Evolutionary conservation across 2,329 filamentous ascomycete genomes (phyloP).

Genomic region (Pseudogymnoascus sp.): DNA sequence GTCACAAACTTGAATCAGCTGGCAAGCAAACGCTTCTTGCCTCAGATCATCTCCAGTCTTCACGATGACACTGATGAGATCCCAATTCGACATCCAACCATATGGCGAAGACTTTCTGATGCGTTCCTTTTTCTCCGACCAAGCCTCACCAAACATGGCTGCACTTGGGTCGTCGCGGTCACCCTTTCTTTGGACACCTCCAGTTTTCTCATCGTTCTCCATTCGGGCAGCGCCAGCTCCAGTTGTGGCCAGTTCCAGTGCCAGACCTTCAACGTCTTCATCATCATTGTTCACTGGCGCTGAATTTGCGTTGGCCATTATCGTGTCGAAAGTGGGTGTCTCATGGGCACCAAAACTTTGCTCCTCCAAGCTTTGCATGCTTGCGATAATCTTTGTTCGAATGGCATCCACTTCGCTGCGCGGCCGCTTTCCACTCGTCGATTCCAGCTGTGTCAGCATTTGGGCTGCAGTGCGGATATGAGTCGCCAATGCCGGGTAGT

Average conservation of each 20-base stretch:
- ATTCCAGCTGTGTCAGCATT: conserved; percentile 77
- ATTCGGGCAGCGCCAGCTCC: conserved; percentile 73
- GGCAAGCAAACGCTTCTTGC: conserved; percentile 80
- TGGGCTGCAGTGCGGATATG: conserved; percentile 84
- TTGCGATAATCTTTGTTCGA: conserved; percentile 78
- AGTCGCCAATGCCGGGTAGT: conserved; percentile 74
- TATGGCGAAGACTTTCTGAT: conserved; percentile 78
- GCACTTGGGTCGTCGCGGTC: conserved; percentile 81
- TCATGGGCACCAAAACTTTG: conserved; percentile 75
- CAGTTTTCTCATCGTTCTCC: conserved; percentile 85
- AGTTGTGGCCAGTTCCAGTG: conserved; percentile 44
- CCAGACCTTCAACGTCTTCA: conserved; percentile 45
- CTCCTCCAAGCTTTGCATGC: conserved; percentile 82
- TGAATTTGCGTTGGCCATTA: conserved; percentile 65
- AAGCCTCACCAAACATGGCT: conserved; percentile 79
- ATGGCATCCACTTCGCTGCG: conserved; percentile 76
- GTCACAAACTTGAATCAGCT: conserved; percentile 72
- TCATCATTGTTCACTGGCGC: conserved; percentile 40
- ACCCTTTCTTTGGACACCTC: conserved; percentile 70
- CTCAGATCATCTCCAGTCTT: conserved; percentile 78
- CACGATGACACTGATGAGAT: conserved; percentile 77
- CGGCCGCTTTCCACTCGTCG: conserved; percentile 71
- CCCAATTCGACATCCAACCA: conserved; percentile 87
- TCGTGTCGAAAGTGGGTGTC: conserved; percentile 67
- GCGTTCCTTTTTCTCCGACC: conserved; percentile 75